Conservation (phyloP, 345 rosid genomes). For the Euphorbia pulcherrima region DNA sequence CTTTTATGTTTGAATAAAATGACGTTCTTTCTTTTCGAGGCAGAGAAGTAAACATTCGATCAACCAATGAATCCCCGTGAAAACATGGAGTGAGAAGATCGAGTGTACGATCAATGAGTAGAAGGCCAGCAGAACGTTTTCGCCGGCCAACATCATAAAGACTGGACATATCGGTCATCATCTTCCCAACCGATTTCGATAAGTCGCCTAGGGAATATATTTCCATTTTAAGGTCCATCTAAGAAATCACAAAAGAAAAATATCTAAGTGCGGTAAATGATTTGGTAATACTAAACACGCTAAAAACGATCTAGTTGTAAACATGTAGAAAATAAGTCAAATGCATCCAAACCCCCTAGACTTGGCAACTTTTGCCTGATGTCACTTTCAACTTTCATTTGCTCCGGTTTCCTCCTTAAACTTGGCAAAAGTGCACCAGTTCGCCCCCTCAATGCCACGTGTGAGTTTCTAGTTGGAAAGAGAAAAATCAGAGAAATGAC, state of each 20-base stretch:
- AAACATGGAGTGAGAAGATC: constrained; percentile 92
- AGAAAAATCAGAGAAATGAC: too few species aligned
- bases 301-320: constrained; percentile 5
- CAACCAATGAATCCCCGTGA: constrained; percentile 88
- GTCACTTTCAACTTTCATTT: too few species aligned
- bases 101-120: constrained; percentile 85
- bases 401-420: too few species aligned
- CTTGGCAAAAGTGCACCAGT: too few species aligned
- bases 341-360: too few species aligned
- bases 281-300: background rate
- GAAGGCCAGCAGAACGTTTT: constrained; percentile 78
- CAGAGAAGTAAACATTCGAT: constrained; percentile 74
- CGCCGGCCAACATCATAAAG: constrained; percentile 97
- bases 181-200: constrained; percentile 86
- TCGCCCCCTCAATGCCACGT: too few species aligned
- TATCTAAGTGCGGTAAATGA: constrained; percentile 24
- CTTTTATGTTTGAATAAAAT: constrained; percentile 30
- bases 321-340: constrained; percentile 1
- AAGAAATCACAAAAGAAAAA: constrained; percentile 29
- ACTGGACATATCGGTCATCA: constrained; percentile 95
- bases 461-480: too few species aligned
- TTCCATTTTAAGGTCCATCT: constrained; percentile 98
- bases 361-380: too few species aligned
- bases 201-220: constrained; percentile 86
- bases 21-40: constrained; percentile 61